Percentiles rank a stretch among this genome's conserved stretches.
Conservation (phyloP, 345 rosid species). For the Populus alba region DNA sequence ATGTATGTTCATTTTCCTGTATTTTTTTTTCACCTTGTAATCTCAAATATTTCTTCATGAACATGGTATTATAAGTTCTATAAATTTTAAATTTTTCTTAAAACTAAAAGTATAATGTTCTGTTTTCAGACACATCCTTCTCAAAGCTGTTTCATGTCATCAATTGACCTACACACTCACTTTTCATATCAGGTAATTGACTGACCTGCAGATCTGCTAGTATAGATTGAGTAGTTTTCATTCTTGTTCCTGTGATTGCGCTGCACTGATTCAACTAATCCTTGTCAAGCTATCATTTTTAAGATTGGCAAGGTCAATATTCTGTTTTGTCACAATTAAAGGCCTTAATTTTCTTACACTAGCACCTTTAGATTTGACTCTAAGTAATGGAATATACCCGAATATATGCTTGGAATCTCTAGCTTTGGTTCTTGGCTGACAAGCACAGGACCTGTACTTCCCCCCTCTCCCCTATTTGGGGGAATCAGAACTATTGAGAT, state of each 20-base stretch:
- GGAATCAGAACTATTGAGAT: no score
- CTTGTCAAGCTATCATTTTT: neutral
- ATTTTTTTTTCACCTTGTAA: neutral
- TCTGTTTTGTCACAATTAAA: neutral
- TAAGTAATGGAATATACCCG: neutral
- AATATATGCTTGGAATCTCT: no score
- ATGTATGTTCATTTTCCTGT: constrained; percentile 41
- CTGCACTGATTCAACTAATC: no score
- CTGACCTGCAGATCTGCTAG: neutral
- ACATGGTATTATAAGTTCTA: neutral
- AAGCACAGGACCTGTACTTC: no score
- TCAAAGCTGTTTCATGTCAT: constrained; percentile 92
- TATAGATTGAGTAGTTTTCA: constrained; percentile 1
- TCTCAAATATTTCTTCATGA: neutral
- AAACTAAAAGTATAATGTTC: neutral
- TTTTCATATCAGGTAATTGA: constrained; percentile 67
- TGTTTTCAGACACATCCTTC: constrained; percentile 87
- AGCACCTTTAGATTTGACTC: no score
- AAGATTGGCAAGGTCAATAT: neutral
- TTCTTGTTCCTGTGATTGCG: no score
- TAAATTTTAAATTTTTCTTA: neutral
- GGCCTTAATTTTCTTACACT: neutral
- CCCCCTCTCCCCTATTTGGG: no score
- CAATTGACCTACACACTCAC: constrained; percentile 88
- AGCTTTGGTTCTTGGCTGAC: no score